Conservation (phyloP, 768 basidiomycete genomes). For the Mycena haematopus region DNA sequence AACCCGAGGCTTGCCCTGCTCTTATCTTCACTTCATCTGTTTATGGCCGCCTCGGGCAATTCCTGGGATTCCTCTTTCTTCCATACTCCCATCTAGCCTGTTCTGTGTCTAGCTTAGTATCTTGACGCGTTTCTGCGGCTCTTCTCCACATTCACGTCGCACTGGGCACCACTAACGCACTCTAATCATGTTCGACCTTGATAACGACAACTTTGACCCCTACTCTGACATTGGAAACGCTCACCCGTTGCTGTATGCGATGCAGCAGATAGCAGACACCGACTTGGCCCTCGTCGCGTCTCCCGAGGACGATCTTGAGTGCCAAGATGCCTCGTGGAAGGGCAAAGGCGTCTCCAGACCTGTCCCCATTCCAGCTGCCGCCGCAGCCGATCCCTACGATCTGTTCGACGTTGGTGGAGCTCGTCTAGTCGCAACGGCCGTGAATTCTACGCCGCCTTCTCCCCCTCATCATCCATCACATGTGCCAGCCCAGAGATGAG, state of each 20-base stretch:
- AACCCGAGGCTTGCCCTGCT: neutral
- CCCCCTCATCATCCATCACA: constrained; percentile 13
- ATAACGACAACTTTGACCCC: constrained; percentile 30
- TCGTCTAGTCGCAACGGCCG: constrained; percentile 34
- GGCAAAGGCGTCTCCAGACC: constrained; percentile 64
- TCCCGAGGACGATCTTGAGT: constrained; percentile 24
- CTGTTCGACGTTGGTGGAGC: constrained; percentile 41
- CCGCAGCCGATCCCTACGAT: constrained; percentile 45
- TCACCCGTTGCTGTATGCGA: constrained; percentile 9
- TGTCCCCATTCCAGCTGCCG: constrained; percentile 50
- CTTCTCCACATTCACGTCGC: neutral
- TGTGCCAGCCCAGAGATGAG: constrained; percentile 2
- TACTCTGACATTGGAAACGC: constrained; percentile 16
- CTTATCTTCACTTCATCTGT: constrained; percentile 24
- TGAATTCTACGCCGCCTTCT: constrained; percentile 34
- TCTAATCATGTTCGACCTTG: constrained; percentile 26
- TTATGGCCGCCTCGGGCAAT: constrained; percentile 11
- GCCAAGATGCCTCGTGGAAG: constrained; percentile 43
- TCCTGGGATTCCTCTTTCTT: constrained; percentile 4
- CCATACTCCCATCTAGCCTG: constrained; percentile 5
- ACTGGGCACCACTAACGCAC: constrained; percentile 1
- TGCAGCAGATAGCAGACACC: constrained; percentile 21
- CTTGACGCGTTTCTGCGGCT: constrained; percentile 1
- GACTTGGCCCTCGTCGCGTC: constrained; percentile 20
- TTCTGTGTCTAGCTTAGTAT: neutral